Conservation (phyloP, 176 grass and related monocot genomes). For the Miscanthus lutarioriparius region DNA sequence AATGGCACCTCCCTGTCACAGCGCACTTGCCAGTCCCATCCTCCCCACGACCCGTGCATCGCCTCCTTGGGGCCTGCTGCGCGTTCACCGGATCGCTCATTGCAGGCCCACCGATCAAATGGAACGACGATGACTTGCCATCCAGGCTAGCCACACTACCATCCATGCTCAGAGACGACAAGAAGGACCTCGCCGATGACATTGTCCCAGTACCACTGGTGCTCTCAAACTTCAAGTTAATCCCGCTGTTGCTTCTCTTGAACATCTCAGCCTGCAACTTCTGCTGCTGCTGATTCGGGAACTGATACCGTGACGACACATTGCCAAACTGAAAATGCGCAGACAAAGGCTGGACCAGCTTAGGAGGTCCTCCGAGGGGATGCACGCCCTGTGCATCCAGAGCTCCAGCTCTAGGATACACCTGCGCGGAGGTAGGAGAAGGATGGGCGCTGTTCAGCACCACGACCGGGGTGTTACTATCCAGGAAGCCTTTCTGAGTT, state of each 20-base stretch:
- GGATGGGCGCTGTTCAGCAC: conserved; percentile 35
- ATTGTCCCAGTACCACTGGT: conserved; percentile 50
- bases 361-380: conserved; percentile 46
- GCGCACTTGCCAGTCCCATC: too few species aligned
- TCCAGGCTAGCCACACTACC: conserved; percentile 73
- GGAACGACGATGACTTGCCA: conserved; percentile 59
- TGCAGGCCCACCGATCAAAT: conserved; percentile 63
- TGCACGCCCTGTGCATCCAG: conserved; percentile 26
- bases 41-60: conserved; percentile 60
- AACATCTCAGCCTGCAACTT: conserved; percentile 74
- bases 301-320: conserved; percentile 46
- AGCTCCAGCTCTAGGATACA: conserved; percentile 42
- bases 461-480: conserved; percentile 36
- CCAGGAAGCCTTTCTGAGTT: conserved; percentile 52
- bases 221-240: conserved; percentile 78
- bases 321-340: conserved; percentile 53
- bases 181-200: conserved; percentile 64
- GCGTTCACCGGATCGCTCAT: conserved; percentile 56
- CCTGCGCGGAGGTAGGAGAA: conserved; percentile 37
- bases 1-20: conserved; percentile 76
- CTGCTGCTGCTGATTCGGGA: conserved; percentile 63
- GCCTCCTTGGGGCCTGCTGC: conserved; percentile 54
- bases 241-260: conserved; percentile 61
- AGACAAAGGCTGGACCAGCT: conserved; percentile 48
- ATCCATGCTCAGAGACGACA: conserved; percentile 84